A percentile compares a stretch with the other conserved stretches of the same genome.
phyloP scores from a whole-genome alignment of 805 yeast species.

The Saccharomycopsis selenospora region DNA sequence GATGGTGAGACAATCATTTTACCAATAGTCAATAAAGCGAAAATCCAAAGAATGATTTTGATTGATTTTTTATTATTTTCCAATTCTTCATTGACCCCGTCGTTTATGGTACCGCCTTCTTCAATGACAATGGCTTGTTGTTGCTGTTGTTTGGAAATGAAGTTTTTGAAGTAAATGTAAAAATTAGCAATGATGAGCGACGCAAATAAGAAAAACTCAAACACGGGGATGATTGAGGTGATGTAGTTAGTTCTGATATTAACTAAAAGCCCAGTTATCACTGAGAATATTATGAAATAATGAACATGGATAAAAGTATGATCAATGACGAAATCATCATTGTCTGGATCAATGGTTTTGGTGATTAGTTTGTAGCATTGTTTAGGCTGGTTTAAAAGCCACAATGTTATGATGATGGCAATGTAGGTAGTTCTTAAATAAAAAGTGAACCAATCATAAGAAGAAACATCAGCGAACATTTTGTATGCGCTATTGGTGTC shows the following conservation, averaged over 20 bases:
- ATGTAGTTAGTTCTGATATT: constrained; percentile 18
- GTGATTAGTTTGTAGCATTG: constrained; percentile 14
- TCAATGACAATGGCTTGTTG: constrained; percentile 1
- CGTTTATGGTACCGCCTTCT: background rate
- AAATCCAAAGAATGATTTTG: constrained; percentile 19
- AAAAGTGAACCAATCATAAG: constrained; percentile 21
- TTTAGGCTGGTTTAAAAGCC: constrained; percentile 21
- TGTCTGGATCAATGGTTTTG: background rate
- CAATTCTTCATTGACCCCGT: constrained; percentile 5
- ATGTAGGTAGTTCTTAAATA: constrained; percentile 20
- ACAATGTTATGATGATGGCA: constrained; percentile 12
- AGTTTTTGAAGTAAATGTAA: constrained; percentile 11
- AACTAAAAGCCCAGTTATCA: constrained; percentile 11
- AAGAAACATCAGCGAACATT: too few species aligned
- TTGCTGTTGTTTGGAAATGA: constrained; percentile 2
- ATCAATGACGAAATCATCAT: constrained; percentile 17
- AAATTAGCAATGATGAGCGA: constrained; percentile 3
- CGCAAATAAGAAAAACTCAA: constrained; percentile 13
- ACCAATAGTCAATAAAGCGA: constrained; percentile 19
- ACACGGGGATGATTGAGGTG: constrained; percentile 10
- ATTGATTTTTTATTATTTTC: constrained; percentile 16
- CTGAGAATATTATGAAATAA: constrained; percentile 6
- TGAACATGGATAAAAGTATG: constrained; percentile 14
- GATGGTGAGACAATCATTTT: constrained; percentile 19
- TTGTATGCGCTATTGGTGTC: too few species aligned